A percentile compares a stretch with the other conserved stretches of the same genome.
Evolutionary conservation across 148 eudicot genomes (phyloP).

Genomic region (Rhododendron simsii): DNA sequence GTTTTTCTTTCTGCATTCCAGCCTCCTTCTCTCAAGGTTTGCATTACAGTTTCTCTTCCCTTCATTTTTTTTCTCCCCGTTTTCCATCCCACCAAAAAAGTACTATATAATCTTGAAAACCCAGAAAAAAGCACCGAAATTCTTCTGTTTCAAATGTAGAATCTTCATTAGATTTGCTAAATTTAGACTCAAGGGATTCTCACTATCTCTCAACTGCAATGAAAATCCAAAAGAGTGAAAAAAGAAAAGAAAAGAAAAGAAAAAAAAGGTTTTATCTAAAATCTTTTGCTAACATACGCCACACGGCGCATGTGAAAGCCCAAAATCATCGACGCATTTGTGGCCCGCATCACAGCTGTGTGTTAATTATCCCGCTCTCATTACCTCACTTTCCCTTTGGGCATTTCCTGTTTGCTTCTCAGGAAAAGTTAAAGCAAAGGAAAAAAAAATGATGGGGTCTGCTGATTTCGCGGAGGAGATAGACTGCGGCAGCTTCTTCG

Average conservation of each 20-base stretch:
- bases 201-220: neutral
- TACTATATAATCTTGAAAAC: neutral
- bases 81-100: too few species aligned
- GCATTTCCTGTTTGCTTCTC: constrained; percentile 8
- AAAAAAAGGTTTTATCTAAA: too few species aligned
- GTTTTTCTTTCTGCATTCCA: neutral
- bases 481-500: constrained; percentile 26
- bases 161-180: neutral
- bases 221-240: neutral
- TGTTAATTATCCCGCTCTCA: neutral
- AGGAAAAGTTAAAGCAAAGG: constrained; percentile 7
- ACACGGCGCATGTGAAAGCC: neutral
- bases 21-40: neutral
- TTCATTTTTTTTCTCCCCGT: too few species aligned
- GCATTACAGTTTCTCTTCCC: neutral
- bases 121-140: neutral
- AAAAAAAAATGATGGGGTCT: constrained; percentile 17
- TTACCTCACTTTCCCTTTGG: constrained; percentile 4
- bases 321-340: constrained; percentile 9
- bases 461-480: constrained; percentile 17
- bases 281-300: neutral
- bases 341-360: neutral
- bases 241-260: neutral
- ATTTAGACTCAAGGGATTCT: neutral
- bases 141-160: neutral